These are phyloP conservation scores for Cytidiella melzeri DNA, from an alignment of 768 basidiomycete species.

Conservation along the genomic window DNA sequence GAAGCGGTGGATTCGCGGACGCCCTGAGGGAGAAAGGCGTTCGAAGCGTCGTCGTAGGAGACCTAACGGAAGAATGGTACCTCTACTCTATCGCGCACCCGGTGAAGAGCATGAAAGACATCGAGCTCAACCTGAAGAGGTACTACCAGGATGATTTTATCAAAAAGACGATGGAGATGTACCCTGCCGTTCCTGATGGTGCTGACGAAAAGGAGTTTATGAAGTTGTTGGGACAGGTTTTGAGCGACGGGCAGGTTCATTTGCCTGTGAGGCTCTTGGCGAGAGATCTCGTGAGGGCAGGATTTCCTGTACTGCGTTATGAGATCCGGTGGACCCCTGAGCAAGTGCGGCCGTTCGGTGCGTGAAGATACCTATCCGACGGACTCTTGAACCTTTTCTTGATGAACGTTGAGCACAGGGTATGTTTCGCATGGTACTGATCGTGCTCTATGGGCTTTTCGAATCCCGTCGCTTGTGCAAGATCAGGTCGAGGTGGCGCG, in stretches of 20 bases:
- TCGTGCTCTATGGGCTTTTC: slow-evolving; percentile 54
- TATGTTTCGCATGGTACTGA: slow-evolving; percentile 71
- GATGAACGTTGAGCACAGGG: slow-evolving; percentile 30
- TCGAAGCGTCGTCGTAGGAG: slow-evolving; percentile 57
- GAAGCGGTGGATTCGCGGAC: slow-evolving; percentile 49
- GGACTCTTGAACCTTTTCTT: not conserved
- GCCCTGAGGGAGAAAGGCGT: slow-evolving; percentile 53
- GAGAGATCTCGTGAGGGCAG: slow-evolving; percentile 47
- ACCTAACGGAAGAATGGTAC: slow-evolving; percentile 72
- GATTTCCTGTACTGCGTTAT: slow-evolving; percentile 65
- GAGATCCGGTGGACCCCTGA: slow-evolving; percentile 66
- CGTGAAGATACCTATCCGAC: not conserved
- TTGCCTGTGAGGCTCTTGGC: slow-evolving; percentile 58
- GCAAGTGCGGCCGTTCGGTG: slow-evolving; percentile 37
- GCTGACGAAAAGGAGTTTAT: slow-evolving; percentile 38
- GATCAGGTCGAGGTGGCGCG: slow-evolving; percentile 44
- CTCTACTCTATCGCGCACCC: slow-evolving; percentile 69
- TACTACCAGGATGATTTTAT: slow-evolving; percentile 53
- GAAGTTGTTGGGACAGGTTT: slow-evolving; percentile 50
- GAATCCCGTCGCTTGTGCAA: slow-evolving; percentile 39
- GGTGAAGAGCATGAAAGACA: slow-evolving; percentile 41
- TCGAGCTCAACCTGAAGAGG: slow-evolving; percentile 50
- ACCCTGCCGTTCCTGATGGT: slow-evolving; percentile 34
- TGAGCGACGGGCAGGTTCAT: slow-evolving; percentile 61
- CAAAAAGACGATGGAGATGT: slow-evolving; percentile 37